Conservation (phyloP, 495 filamentous ascomycete species). For the Penicillium daleae region DNA sequence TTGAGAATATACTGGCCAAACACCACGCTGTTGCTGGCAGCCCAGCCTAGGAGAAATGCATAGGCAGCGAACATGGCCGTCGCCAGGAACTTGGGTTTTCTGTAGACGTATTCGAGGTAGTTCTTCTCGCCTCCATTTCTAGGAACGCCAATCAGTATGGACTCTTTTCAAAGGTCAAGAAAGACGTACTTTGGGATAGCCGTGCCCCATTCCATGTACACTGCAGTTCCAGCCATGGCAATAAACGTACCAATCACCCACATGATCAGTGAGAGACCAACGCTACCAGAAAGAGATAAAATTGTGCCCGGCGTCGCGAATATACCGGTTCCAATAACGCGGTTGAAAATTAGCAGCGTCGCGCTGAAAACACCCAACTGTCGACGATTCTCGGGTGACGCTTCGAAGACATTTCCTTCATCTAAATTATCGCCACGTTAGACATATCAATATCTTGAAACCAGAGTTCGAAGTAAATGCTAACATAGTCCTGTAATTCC, state of each 20-base stretch:
- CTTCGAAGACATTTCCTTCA: constrained; percentile 60
- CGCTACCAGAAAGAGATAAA: constrained; percentile 54
- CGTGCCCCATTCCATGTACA: constrained; percentile 60
- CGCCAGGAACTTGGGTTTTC: constrained; percentile 66
- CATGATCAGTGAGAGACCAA: constrained; percentile 56
- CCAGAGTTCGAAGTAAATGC: neutral
- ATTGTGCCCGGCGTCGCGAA: constrained; percentile 65
- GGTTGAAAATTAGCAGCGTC: constrained; percentile 65
- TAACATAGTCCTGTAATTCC: constrained; percentile 45
- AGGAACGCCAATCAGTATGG: neutral
- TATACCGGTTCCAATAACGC: constrained; percentile 69
- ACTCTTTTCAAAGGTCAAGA: neutral
- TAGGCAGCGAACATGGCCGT: constrained; percentile 65
- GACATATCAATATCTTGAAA: neutral
- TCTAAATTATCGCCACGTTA: constrained; percentile 24
- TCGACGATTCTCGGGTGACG: constrained; percentile 64
- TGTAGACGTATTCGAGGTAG: constrained; percentile 69
- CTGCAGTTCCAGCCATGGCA: constrained; percentile 53
- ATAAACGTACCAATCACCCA: constrained; percentile 57
- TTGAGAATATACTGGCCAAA: constrained; percentile 73
- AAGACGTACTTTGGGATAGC: constrained; percentile 48
- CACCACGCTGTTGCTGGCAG: constrained; percentile 66
- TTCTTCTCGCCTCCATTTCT: constrained; percentile 72
- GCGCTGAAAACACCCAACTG: constrained; percentile 64
- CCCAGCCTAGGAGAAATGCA: constrained; percentile 57